These are phyloP conservation scores for Fomitiporia mediterranea DNA, from an alignment of 1,284 basidiomycete genomes.

Conservation along the genomic window DNA sequence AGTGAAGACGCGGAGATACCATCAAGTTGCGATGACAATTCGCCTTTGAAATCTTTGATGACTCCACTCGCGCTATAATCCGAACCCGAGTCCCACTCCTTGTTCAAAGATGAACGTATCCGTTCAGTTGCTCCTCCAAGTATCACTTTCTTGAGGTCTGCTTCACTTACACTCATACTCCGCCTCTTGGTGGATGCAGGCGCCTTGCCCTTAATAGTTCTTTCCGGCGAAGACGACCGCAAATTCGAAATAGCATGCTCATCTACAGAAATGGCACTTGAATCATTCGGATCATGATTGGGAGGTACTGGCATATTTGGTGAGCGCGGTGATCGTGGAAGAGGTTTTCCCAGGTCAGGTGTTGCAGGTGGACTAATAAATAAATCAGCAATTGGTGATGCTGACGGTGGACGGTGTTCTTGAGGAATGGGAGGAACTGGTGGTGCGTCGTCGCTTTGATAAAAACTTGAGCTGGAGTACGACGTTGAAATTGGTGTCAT, in stretches of 20 bases:
- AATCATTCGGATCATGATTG: constrained; percentile 40
- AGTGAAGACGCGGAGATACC: constrained; percentile 45
- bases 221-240: constrained; percentile 24
- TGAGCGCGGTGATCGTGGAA: constrained; percentile 38
- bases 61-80: constrained; percentile 57
- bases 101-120: constrained; percentile 29
- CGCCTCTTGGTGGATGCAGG: constrained; percentile 44
- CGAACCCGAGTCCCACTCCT: constrained; percentile 32
- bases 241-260: constrained; percentile 40
- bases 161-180: constrained; percentile 71
- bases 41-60: constrained; percentile 63
- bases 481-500: constrained; percentile 16
- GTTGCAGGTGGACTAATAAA: constrained; percentile 35
- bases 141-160: constrained; percentile 50
- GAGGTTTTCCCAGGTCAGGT: constrained; percentile 45
- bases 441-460: constrained; percentile 44
- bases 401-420: constrained; percentile 36
- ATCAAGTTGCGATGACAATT: constrained; percentile 56
- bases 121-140: constrained; percentile 33
- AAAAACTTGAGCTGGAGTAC: constrained; percentile 16
- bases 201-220: constrained; percentile 22
- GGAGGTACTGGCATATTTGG: constrained; percentile 23
- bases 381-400: constrained; percentile 48
- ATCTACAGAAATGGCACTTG: constrained; percentile 51
- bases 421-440: constrained; percentile 68